Percentiles rank a stretch among this genome's conserved stretches.
Conservation (phyloP, 768 basidiomycete species). For the Thelephora ganbajun region DNA sequence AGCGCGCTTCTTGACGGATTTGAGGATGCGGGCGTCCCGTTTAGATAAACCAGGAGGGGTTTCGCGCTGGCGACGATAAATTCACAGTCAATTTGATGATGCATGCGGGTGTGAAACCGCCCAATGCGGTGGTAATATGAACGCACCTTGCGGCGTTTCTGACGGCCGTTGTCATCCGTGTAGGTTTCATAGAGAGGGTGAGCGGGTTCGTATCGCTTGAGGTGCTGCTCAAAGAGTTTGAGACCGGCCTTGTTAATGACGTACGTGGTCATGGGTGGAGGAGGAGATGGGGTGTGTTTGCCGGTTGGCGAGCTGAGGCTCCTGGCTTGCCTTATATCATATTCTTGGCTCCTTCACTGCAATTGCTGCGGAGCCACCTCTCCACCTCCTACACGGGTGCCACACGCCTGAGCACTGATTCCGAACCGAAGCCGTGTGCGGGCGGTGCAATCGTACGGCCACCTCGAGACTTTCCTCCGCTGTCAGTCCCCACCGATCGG, state of each 20-base stretch:
- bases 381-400: background rate
- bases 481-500: no score
- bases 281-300: constrained; percentile 2
- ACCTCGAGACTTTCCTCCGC: no score
- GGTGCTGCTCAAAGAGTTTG: constrained; percentile 47
- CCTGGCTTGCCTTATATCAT: no score
- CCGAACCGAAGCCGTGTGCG: no score
- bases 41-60: constrained; percentile 64
- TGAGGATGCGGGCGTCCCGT: constrained; percentile 63
- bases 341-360: constrained; percentile 4
- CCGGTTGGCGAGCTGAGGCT: no score
- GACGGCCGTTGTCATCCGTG: constrained; percentile 38
- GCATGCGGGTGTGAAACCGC: background rate
- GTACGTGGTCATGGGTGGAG: constrained; percentile 8
- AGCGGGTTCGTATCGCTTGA: constrained; percentile 51
- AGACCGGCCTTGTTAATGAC: constrained; percentile 30
- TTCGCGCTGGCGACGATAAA: constrained; percentile 31
- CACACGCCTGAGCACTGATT: no score
- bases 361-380: constrained; percentile 1
- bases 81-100: background rate
- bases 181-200: constrained; percentile 68
- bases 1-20: constrained; percentile 61
- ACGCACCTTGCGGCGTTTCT: constrained; percentile 43
- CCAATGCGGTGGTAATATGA: background rate
- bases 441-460: no score